Conservation (phyloP, 345 rosid genomes). For the Euclidium syriacum region DNA sequence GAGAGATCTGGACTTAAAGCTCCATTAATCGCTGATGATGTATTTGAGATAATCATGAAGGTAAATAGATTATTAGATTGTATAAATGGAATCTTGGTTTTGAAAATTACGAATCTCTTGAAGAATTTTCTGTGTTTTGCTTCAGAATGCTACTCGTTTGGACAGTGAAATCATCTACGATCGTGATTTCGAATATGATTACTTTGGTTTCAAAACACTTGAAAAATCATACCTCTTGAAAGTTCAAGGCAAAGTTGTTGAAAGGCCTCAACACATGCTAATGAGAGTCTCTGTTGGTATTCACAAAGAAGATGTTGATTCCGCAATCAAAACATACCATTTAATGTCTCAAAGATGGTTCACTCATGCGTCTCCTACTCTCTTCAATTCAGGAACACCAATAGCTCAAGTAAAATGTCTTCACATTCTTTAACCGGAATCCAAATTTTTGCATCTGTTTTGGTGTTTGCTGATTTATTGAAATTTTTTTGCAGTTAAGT, state of each 20-base stretch:
- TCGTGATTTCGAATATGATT: constrained; percentile 89
- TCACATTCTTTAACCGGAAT: too few species aligned
- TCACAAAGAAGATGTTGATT: constrained; percentile 71
- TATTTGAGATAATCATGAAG: constrained; percentile 83
- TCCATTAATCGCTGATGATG: constrained; percentile 87
- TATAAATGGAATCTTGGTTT: neutral
- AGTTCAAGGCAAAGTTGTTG: constrained; percentile 82
- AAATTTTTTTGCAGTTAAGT: constrained; percentile 63
- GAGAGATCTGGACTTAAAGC: constrained; percentile 74
- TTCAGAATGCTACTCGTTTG: constrained; percentile 66
- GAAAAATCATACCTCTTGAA: constrained; percentile 87
- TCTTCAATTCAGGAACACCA: constrained; percentile 89
- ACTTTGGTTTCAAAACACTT: constrained; percentile 88
- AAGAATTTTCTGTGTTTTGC: neutral
- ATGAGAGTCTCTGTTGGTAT: constrained; percentile 96
- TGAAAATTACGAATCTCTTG: neutral
- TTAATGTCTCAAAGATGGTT: constrained; percentile 95
- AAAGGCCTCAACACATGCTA: constrained; percentile 90
- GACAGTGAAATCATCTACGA: constrained; percentile 95
- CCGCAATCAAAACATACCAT: constrained; percentile 70
- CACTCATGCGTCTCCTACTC: constrained; percentile 95
- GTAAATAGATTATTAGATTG: constrained; percentile 16
- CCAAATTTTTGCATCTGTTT: too few species aligned
- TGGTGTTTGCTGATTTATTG: neutral
- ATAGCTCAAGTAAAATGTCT: constrained; percentile 84